Evolutionary conservation across 148 eudicot species (phyloP).

Genomic region (Camellia japonica): DNA sequence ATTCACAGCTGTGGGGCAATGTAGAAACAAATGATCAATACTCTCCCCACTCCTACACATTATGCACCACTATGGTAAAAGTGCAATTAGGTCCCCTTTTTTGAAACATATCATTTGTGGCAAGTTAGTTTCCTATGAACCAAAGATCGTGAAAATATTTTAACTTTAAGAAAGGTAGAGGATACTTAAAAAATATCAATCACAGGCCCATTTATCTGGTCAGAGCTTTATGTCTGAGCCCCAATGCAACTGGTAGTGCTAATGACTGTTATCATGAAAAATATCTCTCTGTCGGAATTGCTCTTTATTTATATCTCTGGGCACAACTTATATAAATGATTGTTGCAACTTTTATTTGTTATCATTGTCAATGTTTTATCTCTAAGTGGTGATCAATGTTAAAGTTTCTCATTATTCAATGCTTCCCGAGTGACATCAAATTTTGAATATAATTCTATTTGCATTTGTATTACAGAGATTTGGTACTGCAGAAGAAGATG

Average conservation of each 20-base stretch:
- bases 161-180: too few species aligned
- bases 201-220: background rate
- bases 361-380: background rate
- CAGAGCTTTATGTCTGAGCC: background rate
- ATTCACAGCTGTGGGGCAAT: too few species aligned
- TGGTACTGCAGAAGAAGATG: constrained; percentile 96
- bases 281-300: background rate
- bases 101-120: too few species aligned
- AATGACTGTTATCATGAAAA: background rate
- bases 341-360: background rate
- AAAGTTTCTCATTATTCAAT: background rate
- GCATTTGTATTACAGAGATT: constrained; percentile 56
- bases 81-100: too few species aligned
- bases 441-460: background rate
- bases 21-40: too few species aligned
- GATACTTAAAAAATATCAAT: background rate
- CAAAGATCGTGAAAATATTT: too few species aligned
- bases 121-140: too few species aligned
- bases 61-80: too few species aligned
- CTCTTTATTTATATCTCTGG: background rate
- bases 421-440: background rate
- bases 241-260: background rate
- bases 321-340: background rate
- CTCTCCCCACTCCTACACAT: too few species aligned
- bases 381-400: background rate